Conservation (phyloP, 2,329 filamentous ascomycete genomes). For the Xylogone sp. region DNA sequence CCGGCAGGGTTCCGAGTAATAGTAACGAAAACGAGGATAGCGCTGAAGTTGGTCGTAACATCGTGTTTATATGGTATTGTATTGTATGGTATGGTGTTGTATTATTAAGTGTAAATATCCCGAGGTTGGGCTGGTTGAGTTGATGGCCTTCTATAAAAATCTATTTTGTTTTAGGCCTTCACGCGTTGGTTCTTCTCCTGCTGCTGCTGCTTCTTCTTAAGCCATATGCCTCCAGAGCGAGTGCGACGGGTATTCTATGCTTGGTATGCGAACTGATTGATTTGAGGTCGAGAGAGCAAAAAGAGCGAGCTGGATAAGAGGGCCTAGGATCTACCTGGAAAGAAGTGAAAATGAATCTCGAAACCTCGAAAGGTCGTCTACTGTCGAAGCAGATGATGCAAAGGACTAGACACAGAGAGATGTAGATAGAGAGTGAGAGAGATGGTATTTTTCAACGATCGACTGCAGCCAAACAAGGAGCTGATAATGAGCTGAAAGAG, state of each 20-base stretch:
- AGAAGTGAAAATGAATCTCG: constrained; percentile 30
- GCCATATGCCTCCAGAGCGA: neutral
- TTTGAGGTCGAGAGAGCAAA: constrained; percentile 1
- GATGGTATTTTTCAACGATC: neutral
- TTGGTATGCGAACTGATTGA: too few species aligned
- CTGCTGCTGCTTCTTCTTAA: too few species aligned
- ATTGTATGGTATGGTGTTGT: neutral
- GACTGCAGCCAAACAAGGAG: neutral
- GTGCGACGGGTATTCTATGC: too few species aligned
- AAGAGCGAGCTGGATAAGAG: constrained; percentile 25
- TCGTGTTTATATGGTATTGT: constrained; percentile 13
- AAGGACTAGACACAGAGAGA: neutral
- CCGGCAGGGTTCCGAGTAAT: constrained; percentile 23
- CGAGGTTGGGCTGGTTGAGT: too few species aligned
- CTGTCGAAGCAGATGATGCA: neutral
- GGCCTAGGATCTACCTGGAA: constrained; percentile 59
- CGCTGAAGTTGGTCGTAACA: constrained; percentile 23
- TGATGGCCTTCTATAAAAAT: too few species aligned
- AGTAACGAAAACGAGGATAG: constrained; percentile 24
- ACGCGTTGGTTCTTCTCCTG: too few species aligned
- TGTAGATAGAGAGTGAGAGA: neutral
- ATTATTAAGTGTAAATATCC: too few species aligned
- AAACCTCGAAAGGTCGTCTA: neutral
- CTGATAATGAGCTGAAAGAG: neutral
- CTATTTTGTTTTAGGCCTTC: too few species aligned